Base-by-base conservation (phyloP, 208 protist species). In the Leishmania guyanensis region DNA sequence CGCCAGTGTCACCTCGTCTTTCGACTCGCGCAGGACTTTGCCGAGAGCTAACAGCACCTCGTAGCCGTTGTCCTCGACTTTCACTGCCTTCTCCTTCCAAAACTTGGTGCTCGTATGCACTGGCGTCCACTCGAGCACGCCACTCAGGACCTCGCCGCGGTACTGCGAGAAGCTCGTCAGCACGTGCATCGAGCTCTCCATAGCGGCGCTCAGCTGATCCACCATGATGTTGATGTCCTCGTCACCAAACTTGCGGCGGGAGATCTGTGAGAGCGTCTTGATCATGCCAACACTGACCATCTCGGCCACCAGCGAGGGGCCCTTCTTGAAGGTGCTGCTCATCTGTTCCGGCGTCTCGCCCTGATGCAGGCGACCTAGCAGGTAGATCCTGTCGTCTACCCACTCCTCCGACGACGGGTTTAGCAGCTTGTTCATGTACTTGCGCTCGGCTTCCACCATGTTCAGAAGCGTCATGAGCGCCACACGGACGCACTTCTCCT, bases 21-120 rank as follows among this genome's bases (percentile, higher is more conserved):
- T 87, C 20, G 90, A 88, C 36, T 84, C 91, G 26, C 94, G 83
- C 58, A 99, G 86, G 20, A 97, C 80, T 56, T 97, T 93, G 54
- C 90, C 90, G 1, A 99, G 86, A n/a, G 92, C 93, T n/a, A 85
- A 81, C 29, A 99, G 85, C 36, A 98, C 92, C 73, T 97, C 92
- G 87, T 95, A 99, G 72, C 94, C 84, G 86, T 98, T 94, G 62
- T 91, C 89, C 77, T 98, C 97, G 43, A 98, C 94, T 46, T 97
- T 90, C 70, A 87, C 86, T 50, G 90, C 88, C 81, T 98, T 98
- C 76, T 98, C 94, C 77, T 93, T 94, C 96, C 97, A 98, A 84
- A 99, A 99, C 86, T 98, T 98, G 16, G 87, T 90, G 81, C 90
- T 96, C 14, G 91, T 98, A 89, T 99, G 97, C 60, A 98, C 94